Evolutionary conservation across 2,329 filamentous ascomycete genomes (phyloP).

Genomic region (Exserohilum rostratum): DNA sequence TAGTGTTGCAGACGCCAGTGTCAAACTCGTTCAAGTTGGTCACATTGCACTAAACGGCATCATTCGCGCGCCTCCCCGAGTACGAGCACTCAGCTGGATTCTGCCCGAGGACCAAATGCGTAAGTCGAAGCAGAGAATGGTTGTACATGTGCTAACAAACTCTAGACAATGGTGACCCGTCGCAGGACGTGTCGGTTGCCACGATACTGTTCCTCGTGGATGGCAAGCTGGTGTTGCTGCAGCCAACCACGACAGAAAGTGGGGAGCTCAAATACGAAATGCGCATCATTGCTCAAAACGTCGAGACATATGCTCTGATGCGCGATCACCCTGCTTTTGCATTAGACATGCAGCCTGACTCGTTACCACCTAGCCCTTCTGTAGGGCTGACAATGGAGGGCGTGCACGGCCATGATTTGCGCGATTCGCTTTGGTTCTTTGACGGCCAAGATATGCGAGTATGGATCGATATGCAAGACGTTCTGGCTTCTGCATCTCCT

Average conservation of each 20-base stretch:
- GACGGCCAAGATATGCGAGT: slow-evolving; percentile 84
- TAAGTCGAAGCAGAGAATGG: slow-evolving; percentile 44
- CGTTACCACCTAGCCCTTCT: slow-evolving; percentile 57
- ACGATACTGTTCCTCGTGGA: slow-evolving; percentile 97
- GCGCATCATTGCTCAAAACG: slow-evolving; percentile 93
- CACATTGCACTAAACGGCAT: slow-evolving; percentile 98
- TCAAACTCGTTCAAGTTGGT: slow-evolving; percentile 88
- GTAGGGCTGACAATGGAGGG: slow-evolving; percentile 53
- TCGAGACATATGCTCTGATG: slow-evolving; percentile 94
- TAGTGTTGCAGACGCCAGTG: slow-evolving; percentile 69
- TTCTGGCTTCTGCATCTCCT: slow-evolving; percentile 72
- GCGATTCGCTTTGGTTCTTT: slow-evolving; percentile 93
- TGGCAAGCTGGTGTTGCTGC: slow-evolving; percentile 90
- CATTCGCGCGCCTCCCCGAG: slow-evolving; percentile 87
- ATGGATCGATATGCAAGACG: slow-evolving; percentile 87
- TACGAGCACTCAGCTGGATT: slow-evolving; percentile 94
- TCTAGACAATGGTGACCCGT: slow-evolving; percentile 82
- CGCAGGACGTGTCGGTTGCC: slow-evolving; percentile 90
- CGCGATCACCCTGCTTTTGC: slow-evolving; percentile 72
- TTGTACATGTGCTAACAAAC: slow-evolving; percentile 22
- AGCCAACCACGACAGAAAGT: slow-evolving; percentile 81
- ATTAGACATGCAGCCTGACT: slow-evolving; percentile 55
- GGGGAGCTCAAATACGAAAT: slow-evolving; percentile 96
- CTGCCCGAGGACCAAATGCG: slow-evolving; percentile 86
- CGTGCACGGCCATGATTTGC: slow-evolving; percentile 64